A percentile compares a stretch with the other conserved stretches of the same genome.
These are phyloP conservation scores for Brassica carinata DNA, from an alignment of 345 rosid species.

Conservation along the genomic window DNA sequence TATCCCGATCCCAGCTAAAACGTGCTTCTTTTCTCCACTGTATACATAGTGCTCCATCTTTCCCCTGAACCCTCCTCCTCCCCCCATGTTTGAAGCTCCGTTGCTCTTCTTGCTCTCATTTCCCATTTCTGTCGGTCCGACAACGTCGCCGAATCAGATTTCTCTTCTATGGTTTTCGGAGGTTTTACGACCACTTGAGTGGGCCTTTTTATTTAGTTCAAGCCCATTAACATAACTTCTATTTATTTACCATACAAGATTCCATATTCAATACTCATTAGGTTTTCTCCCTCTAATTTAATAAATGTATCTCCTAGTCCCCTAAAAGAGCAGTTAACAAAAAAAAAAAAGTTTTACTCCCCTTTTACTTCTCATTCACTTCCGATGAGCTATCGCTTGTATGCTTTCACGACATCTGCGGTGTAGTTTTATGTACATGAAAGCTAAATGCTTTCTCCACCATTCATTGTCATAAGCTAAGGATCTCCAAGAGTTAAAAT, in stretches of 20 bases:
- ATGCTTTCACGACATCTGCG: too few relatives aligned
- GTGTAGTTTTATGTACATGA: too few relatives aligned
- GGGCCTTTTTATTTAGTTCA: slow-evolving; percentile 12
- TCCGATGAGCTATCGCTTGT: too few relatives aligned
- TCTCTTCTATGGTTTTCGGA: slow-evolving; percentile 22
- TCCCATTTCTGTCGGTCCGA: slow-evolving; percentile 35
- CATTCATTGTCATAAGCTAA: slow-evolving; percentile 17
- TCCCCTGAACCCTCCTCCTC: slow-evolving; percentile 46
- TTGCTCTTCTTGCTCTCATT: slow-evolving; percentile 40
- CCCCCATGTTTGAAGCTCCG: slow-evolving; percentile 34
- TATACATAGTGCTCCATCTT: slow-evolving; percentile 47
- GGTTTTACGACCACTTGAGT: not conserved
- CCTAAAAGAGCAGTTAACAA: too few relatives aligned
- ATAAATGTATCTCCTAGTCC: not conserved
- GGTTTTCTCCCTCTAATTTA: not conserved
- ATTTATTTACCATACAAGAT: not conserved
- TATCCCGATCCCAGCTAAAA: slow-evolving; percentile 48
- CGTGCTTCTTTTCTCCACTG: slow-evolving; percentile 60
- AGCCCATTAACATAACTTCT: slow-evolving; percentile 9
- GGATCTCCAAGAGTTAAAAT: not conserved
- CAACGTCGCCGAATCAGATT: not conserved
- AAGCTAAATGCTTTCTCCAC: too few relatives aligned
- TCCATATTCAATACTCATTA: not conserved
- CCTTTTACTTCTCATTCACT: too few relatives aligned
- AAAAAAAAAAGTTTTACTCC: too few relatives aligned